Evolutionary conservation across 768 basidiomycete species (phyloP).

Genomic region (Scleroderma citrinum): DNA sequence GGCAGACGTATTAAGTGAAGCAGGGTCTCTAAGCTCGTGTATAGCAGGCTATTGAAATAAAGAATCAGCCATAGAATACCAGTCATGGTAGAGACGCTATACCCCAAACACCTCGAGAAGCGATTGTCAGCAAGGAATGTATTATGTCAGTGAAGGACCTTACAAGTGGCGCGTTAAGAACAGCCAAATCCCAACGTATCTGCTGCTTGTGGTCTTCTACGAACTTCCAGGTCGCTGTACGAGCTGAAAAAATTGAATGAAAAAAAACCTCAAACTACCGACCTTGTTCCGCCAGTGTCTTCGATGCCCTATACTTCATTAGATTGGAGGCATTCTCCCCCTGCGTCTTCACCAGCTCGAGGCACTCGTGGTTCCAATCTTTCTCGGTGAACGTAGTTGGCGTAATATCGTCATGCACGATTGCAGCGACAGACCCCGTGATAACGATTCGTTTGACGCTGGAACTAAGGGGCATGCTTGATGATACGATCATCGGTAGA

Average conservation of each 20-base stretch:
- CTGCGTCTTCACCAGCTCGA: slow-evolving; percentile 37
- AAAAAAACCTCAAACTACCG: background rate
- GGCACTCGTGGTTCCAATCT: slow-evolving; percentile 53
- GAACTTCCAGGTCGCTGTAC: slow-evolving; percentile 45
- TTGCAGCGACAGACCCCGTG: slow-evolving; percentile 55
- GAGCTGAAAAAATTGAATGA: background rate
- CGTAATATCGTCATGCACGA: slow-evolving; percentile 28
- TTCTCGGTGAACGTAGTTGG: slow-evolving; percentile 36
- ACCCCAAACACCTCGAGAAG: slow-evolving; percentile 25
- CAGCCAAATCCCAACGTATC: slow-evolving; percentile 34
- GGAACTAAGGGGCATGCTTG: slow-evolving; percentile 17
- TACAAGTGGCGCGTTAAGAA: slow-evolving; percentile 36
- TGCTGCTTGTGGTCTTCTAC: slow-evolving; percentile 28
- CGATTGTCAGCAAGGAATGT: background rate
- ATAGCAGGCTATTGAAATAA: slow-evolving; percentile 33
- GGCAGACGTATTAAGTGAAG: slow-evolving; percentile 37
- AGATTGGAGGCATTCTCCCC: slow-evolving; percentile 35
- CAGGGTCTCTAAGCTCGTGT: slow-evolving; percentile 32
- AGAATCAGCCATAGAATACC: background rate
- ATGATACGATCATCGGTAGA: background rate
- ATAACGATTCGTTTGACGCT: slow-evolving; percentile 63
- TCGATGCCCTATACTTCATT: slow-evolving; percentile 53
- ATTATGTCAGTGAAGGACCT: slow-evolving; percentile 4
- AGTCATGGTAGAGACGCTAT: background rate
- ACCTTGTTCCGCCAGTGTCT: slow-evolving; percentile 62